These are phyloP conservation scores for Boletus rufocinnamomeus DNA, from an alignment of 768 basidiomycete genomes.

Conservation along the genomic window DNA sequence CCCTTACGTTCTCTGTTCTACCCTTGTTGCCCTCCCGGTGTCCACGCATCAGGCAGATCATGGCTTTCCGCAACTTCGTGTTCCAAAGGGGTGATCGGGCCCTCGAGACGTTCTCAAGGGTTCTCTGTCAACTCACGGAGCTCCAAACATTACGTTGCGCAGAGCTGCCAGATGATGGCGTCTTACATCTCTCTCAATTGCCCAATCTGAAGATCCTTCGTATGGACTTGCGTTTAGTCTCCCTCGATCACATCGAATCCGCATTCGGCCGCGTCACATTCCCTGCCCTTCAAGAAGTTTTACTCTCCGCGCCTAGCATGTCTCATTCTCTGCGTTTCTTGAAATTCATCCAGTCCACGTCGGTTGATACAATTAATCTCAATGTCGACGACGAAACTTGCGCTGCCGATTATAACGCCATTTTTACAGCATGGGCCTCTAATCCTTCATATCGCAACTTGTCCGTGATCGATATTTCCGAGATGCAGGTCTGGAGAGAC, in stretches of 20 bases:
- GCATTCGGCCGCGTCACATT: constrained; percentile 15
- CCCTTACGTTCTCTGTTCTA: constrained; percentile 21
- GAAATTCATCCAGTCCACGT: constrained; percentile 29
- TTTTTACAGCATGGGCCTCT: constrained; percentile 27
- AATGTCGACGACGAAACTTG: constrained; percentile 34
- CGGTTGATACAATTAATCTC: constrained; percentile 36
- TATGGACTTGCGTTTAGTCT: constrained; percentile 29
- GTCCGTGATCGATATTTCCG: constrained; percentile 31
- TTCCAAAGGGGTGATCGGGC: constrained; percentile 29
- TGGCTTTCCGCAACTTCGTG: constrained; percentile 32
- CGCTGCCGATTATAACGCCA: constrained; percentile 26
- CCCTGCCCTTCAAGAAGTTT: constrained; percentile 26
- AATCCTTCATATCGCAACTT: constrained; percentile 27
- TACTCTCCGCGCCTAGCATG: constrained; percentile 29
- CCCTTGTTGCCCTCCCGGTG: constrained; percentile 25
- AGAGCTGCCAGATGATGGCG: constrained; percentile 27
- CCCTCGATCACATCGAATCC: constrained; percentile 25
- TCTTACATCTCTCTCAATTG: constrained; percentile 25
- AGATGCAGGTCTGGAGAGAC: constrained; percentile 33
- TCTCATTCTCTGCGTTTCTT: constrained; percentile 26
- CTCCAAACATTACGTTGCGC: constrained; percentile 30
- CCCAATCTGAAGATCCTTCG: constrained; percentile 27
- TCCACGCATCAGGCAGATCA: constrained; percentile 30
- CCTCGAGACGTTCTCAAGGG: constrained; percentile 25
- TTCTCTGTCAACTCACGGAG: constrained; percentile 26